Evolutionary conservation across 768 basidiomycete species (phyloP), one percentile per base, ranked within the genome.

Genomic region (Lentinula detonsa): DNA sequence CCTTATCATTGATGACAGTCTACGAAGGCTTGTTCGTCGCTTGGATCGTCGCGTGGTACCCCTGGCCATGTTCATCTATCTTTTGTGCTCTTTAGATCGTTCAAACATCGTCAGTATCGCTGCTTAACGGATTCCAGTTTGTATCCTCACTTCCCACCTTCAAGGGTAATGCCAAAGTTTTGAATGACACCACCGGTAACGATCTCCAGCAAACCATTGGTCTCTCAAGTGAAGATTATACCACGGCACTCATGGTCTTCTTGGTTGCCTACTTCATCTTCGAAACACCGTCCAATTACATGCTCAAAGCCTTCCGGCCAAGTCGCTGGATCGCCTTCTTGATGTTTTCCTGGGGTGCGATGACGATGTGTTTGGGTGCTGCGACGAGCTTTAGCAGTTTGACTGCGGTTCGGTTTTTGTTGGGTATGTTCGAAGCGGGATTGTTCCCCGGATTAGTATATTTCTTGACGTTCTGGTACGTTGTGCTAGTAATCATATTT

Each of bases 391-490:
- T 72, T 46, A 73, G 69, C 5, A 74, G 72, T 4, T 71, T 82
- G 59, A 67, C 76, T 4, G 75, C 71, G 5, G 73, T 76, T 59
- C 72, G 81, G 31, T 77, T 82, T 63, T 68, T 78, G 8, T 70
- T 80, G 13, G 80, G 79, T 3, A 69, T 71, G 6, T 73, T 77
- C 42, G 80, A 80, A 61, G 77, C 76, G 4, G 76, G 71, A 21
- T 65, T 78, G 8, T 78, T 76, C 65, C 78, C 76, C 1, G 78
- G 76, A 15, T 69, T 78, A 56, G 68, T 75, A 13, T 78, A 75
- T 65, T 75, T 70, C 63, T 63, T 79, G 45, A 79, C 76, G n/a
- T 77, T 77, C 64, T 80, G 78, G 78, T 81, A 79, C 65, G 58
- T 28, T 50, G 15, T 33, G 5, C 15, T 39, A 8, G 21, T 31